Percentiles rank a stretch among this genome's conserved stretches.
Conservation (phyloP, 208 protist species). For the Crithidia mellificae region DNA sequence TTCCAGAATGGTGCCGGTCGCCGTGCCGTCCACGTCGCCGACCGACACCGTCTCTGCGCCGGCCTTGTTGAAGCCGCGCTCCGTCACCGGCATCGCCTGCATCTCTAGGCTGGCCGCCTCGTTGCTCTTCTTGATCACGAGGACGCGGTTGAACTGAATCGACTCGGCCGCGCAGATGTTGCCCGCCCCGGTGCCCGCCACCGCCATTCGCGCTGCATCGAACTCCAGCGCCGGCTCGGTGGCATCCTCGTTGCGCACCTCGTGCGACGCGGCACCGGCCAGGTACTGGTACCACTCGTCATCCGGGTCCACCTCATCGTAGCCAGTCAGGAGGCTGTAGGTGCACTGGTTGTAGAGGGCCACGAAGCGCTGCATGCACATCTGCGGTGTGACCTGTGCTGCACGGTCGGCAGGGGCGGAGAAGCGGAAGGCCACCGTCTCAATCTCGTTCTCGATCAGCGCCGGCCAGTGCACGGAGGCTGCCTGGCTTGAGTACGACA, state of each 20-base stretch:
- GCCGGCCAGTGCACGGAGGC: constrained; percentile 61
- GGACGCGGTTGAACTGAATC: constrained; percentile 39
- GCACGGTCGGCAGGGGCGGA: constrained; percentile 10
- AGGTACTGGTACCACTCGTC: constrained; percentile 55
- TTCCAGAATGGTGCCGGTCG: constrained; percentile 46
- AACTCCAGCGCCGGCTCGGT: constrained; percentile 44
- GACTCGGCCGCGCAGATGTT: constrained; percentile 66
- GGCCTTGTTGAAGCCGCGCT: constrained; percentile 42
- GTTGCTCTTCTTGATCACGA: constrained; percentile 46
- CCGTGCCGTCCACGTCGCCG: constrained; percentile 32
- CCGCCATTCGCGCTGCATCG: constrained; percentile 26
- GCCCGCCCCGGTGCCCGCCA: constrained; percentile 33
- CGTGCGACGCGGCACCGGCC: constrained; percentile 6
- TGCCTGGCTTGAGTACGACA: constrained; percentile 34
- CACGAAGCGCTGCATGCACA: constrained; percentile 41
- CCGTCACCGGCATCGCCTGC: constrained; percentile 27
- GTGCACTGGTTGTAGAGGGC: constrained; percentile 66
- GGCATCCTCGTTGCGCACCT: constrained; percentile 37
- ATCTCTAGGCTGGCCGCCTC: constrained; percentile 25
- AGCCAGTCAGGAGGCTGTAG: constrained; percentile 48
- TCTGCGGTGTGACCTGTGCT: constrained; percentile 12
- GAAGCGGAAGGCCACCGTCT: constrained; percentile 59
- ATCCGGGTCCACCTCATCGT: constrained; percentile 36
- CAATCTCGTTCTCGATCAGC: constrained; percentile 42
- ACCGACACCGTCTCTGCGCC: constrained; percentile 31